Conservation (phyloP, 2,329 filamentous ascomycete genomes). For the Lojkania enalia region DNA sequence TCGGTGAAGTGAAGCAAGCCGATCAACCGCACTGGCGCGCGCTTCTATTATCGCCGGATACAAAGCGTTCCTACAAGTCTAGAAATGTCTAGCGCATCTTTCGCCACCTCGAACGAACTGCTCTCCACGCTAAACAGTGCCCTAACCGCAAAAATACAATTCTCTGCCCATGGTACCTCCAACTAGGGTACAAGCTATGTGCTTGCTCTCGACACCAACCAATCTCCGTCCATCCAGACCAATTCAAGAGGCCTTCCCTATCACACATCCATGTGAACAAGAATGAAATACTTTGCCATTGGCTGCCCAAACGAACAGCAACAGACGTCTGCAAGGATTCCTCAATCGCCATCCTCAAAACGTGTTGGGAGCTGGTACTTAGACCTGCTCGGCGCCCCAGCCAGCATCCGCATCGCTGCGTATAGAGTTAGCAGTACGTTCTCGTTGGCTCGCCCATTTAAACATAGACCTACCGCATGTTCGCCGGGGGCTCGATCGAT, state of each 20-base stretch:
- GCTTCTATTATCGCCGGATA: no score
- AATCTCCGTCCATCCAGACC: not conserved
- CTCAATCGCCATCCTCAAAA: conserved; percentile 32
- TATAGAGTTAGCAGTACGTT: no score
- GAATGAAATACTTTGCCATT: conserved; percentile 12
- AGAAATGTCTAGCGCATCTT: no score
- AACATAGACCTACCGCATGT: conserved; percentile 51
- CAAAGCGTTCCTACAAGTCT: no score
- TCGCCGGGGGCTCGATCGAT: conserved; percentile 57
- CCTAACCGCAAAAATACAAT: no score
- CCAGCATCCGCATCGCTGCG: conserved; percentile 55
- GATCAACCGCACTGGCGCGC: no score
- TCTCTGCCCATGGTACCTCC: no score
- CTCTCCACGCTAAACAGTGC: no score
- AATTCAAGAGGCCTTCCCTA: not conserved
- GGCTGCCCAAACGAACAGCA: not conserved
- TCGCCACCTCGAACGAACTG: no score
- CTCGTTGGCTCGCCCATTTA: not conserved
- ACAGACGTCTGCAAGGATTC: conserved; percentile 19
- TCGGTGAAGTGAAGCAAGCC: no score
- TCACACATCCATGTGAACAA: conserved; percentile 16
- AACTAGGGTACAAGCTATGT: no score
- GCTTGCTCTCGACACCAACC: no score
- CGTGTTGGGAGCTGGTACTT: conserved; percentile 20
- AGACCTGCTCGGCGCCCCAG: conserved; percentile 59